These are phyloP conservation scores for Tuber umbilicatum DNA, from an alignment of 495 filamentous ascomycete genomes.

Conservation along the genomic window DNA sequence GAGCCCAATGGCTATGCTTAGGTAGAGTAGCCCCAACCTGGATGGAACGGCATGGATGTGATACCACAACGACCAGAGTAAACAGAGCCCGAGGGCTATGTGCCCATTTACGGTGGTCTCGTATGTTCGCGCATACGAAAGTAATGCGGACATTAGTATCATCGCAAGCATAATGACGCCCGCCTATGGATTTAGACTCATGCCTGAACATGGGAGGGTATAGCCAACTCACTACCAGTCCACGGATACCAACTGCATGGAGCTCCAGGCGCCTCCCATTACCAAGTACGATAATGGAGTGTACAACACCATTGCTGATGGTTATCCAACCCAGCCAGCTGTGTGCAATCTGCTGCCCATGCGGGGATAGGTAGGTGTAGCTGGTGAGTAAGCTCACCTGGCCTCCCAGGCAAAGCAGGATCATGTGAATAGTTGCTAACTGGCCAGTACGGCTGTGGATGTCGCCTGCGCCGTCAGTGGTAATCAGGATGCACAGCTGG, in stretches of 20 bases:
- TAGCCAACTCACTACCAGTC: background rate
- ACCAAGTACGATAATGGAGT: background rate
- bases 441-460: background rate
- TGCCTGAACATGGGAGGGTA: background rate
- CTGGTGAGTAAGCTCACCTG: background rate
- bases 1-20: slow-evolving; percentile 16
- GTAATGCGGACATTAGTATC: background rate
- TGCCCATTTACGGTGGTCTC: background rate
- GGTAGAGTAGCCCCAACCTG: slow-evolving; percentile 17
- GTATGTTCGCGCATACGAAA: background rate
- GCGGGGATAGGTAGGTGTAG: background rate
- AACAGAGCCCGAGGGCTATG: background rate
- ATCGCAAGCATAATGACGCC: background rate
- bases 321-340: background rate
- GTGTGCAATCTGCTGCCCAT: background rate
- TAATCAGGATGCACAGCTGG: background rate
- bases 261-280: background rate
- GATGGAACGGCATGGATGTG: slow-evolving; percentile 14
- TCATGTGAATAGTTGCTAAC: background rate
- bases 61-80: slow-evolving; percentile 6
- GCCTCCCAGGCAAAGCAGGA: background rate
- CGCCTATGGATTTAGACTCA: background rate
- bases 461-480: background rate
- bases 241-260: background rate
- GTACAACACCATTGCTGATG: background rate